phyloP scores from a whole-genome alignment of 2,329 filamentous ascomycete genomes.

The Colletotrichum acutatum region DNA sequence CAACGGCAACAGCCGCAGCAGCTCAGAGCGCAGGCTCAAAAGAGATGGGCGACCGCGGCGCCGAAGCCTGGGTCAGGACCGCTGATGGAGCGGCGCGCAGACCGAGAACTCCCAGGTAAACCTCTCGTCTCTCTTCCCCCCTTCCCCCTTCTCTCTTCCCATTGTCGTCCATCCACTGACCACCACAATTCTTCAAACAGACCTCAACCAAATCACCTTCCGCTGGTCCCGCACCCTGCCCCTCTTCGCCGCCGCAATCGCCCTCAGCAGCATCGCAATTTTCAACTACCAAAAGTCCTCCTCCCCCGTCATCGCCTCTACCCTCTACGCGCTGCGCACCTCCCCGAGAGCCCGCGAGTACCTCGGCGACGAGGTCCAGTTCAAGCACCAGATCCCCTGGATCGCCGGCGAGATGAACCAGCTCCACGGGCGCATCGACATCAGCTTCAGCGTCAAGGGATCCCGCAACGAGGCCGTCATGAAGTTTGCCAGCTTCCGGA shows the following conservation, averaged over 20 bases:
- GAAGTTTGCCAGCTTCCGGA: slow-evolving; percentile 82
- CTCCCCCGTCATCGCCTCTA: slow-evolving; percentile 86
- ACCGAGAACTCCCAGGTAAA: slow-evolving; percentile 74
- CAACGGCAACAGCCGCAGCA: slow-evolving; percentile 18
- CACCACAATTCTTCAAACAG: slow-evolving; percentile 39
- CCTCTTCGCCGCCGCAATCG: slow-evolving; percentile 80
- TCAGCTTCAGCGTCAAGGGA: slow-evolving; percentile 87
- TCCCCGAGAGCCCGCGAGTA: slow-evolving; percentile 78
- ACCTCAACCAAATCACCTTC: slow-evolving; percentile 57
- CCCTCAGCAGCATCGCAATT: slow-evolving; percentile 81
- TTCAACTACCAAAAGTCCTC: slow-evolving; percentile 99
- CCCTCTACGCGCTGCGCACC: slow-evolving; percentile 91
- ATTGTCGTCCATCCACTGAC: not conserved
- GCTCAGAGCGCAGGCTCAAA: slow-evolving; percentile 42
- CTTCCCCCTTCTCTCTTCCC: not conserved
- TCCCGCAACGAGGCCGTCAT: slow-evolving; percentile 77
- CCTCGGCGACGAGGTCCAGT: slow-evolving; percentile 90
- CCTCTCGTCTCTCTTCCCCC: not conserved
- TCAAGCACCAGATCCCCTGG: slow-evolving; percentile 82
- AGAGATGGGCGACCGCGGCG: slow-evolving; percentile 63
- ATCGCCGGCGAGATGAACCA: slow-evolving; percentile 92
- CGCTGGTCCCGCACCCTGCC: slow-evolving; percentile 81
- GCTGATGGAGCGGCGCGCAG: slow-evolving; percentile 71
- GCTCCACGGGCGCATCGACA: slow-evolving; percentile 89
- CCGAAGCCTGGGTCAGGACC: slow-evolving; percentile 71